Evolutionary conservation across 164 flowering plant species (phyloP).

Genomic region (Annona squamosa): DNA sequence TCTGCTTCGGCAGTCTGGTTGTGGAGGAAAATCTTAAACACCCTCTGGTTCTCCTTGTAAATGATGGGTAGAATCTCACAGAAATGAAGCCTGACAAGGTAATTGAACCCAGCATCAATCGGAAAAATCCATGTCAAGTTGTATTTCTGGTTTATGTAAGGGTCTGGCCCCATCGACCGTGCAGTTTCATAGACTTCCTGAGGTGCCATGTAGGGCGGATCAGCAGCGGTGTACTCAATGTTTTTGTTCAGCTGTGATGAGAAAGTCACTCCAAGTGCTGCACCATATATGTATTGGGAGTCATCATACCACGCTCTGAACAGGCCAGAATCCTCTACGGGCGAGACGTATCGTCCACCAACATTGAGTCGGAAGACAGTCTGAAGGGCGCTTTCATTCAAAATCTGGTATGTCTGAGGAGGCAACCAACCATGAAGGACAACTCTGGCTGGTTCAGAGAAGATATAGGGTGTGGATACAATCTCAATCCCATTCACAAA

Average conservation of each 20-base stretch:
- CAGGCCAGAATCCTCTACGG: constrained; percentile 21
- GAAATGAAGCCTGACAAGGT: constrained; percentile 65
- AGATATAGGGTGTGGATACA: constrained; percentile 75
- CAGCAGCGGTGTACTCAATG: constrained; percentile 19
- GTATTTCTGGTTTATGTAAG: neutral
- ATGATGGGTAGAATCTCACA: constrained; percentile 31
- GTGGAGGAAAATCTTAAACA: constrained; percentile 17
- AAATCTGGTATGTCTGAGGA: constrained; percentile 20
- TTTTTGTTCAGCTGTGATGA: constrained; percentile 23
- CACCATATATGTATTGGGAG: constrained; percentile 32
- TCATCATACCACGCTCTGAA: constrained; percentile 42
- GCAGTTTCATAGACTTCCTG: neutral
- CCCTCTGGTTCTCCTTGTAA: constrained; percentile 12
- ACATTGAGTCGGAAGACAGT: constrained; percentile 69
- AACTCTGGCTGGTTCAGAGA: constrained; percentile 24
- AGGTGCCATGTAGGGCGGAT: neutral
- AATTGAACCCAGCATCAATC: constrained; percentile 60
- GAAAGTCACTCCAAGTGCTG: constrained; percentile 34
- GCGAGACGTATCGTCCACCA: constrained; percentile 49
- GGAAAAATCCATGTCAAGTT: constrained; percentile 62
- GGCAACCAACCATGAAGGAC: constrained; percentile 15
- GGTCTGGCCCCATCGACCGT: neutral
- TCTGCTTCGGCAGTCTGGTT: constrained; percentile 13
- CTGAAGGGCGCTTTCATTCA: constrained; percentile 61
- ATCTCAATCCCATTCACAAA: constrained; percentile 93